Base-by-base conservation (phyloP, 2,329 filamentous ascomycete species). In the Fusarium metavorans region DNA sequence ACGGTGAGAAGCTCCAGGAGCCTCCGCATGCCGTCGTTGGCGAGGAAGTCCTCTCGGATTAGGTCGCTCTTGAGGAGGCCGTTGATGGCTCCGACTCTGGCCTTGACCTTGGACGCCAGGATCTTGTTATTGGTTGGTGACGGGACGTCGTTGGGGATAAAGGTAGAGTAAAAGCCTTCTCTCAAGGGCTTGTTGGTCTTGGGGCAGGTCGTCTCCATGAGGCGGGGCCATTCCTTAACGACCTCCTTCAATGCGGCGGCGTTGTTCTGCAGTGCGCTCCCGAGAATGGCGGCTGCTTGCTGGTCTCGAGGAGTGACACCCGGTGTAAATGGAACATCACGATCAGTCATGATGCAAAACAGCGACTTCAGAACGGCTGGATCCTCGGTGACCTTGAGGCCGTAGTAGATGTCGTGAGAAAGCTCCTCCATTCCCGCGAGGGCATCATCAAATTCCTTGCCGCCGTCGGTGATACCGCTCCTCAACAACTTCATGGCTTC, bases 321-420 rank as follows among this genome's bases (percentile, higher is more conserved):
- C 5, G 79, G 77, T 34, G 73, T 62, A 2, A 71, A 41, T 66
- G 81, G 39, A 67, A 77, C 66, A 75, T 80, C 66, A 45, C 68
- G 52, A 75, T 82, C 69, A 30, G 80, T 76, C 81, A 91, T 87
- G 41, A 91, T 83, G 77, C 90, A 91, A 68, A 92, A 82, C 2
- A 93, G 85, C n/a, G 86, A 82, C 71, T 85, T 86, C 62, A 92
- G 75, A 2, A 87, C 87, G 3, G 87, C 85, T 4, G 83, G 77
- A 73, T 92, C 88, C 78, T 90, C 88, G 25, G 87, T 85, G 67
- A 93, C 87, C 79, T 92, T 89, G 20, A 91, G 83, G 11, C 92
- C 92, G 80, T 92, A 93, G 83, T 92, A 93, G 72, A 93, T 90
- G 80, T 93, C 92, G 80, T 93, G 91, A 0, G 91, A 88, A 32